Base-by-base conservation (phyloP, 2,329 filamentous ascomycete genomes). In the Fusarium humuli region DNA sequence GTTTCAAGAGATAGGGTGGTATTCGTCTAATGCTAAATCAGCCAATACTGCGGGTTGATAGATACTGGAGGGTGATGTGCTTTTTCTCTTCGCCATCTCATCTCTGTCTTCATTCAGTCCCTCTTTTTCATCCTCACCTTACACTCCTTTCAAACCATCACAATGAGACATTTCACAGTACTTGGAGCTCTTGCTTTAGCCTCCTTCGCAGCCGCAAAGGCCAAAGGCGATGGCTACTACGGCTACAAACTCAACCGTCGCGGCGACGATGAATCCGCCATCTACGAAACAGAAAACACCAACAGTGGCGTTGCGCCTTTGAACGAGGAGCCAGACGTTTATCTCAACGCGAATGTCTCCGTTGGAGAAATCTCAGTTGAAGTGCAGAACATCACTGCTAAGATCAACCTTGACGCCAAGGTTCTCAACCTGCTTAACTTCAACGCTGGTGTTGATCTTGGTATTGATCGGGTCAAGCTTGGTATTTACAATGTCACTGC, bases 401-500 rank as follows among this genome's bases (percentile, higher is more conserved):
- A 67, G n/a, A 61, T 67, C 46, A 67, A 67, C 18, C 62, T 67
- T 0, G 64, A 67, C 22, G 64, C 56, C 7, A 67, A 67, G 46
- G 62, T 67, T 22, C 62, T 67, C n/a, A 67, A 57, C 13, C 12
- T 67, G 20, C 64, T 67, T 22, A 67, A 67, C 23, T 67, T 67
- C 34, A 67, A 67, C 4, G 64, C 64, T 8, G 62, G 64, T 20
- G 64, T 67, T n/a, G 62, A 67, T 48, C 56, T 67, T 6, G 64
- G 64, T 2, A 67, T 67, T 8, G 64, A 67, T 9, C 57, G 64
- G 13, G 64, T 67, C 3, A 67, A 67, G 40, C 64, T 67, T 11
- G 64, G 64, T 9, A 67, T 67, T 14, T 67, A 67, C 13, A 67
- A 67, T 16, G 64, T 67, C 41, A 67, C 64, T 11, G 64, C 64